These are phyloP conservation scores for Anisodus tanguticus DNA, from an alignment of 257 asterid species.

Conservation along the genomic window DNA sequence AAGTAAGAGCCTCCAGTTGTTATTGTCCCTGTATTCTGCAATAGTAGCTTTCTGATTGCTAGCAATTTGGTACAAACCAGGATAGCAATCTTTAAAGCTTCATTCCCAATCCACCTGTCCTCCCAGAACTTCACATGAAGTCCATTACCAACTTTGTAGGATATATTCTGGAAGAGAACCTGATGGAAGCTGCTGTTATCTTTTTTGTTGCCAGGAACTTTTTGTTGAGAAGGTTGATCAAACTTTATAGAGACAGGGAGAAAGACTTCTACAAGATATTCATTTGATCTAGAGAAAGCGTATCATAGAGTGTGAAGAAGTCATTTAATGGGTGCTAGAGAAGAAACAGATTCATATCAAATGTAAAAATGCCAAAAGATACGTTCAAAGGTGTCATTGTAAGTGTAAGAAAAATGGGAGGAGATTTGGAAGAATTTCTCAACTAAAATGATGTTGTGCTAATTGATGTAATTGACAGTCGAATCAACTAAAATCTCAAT, in stretches of 20 bases:
- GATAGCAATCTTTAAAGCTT: too few relatives aligned
- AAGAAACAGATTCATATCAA: not conserved
- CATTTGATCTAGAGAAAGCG: slow-evolving; percentile 13
- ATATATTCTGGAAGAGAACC: too few relatives aligned
- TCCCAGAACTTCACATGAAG: too few relatives aligned
- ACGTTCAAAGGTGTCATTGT: not conserved
- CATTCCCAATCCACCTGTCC: too few relatives aligned
- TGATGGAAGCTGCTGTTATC: too few relatives aligned
- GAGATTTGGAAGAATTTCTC: not conserved
- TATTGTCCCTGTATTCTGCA: too few relatives aligned
- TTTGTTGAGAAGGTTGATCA: slow-evolving; percentile 13
- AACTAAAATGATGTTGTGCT: not conserved
- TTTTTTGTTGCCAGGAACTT: not conserved
- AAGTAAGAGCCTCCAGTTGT: too few relatives aligned
- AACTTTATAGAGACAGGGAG: not conserved
- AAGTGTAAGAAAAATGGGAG: not conserved
- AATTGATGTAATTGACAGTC: not conserved
- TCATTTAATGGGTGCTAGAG: slow-evolving; percentile 16
- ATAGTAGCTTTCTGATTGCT: too few relatives aligned
- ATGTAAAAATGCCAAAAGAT: not conserved
- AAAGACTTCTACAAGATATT: not conserved
- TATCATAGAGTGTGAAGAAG: not conserved
- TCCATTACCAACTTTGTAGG: too few relatives aligned
- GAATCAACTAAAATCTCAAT: not conserved
- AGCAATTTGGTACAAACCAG: too few relatives aligned